phyloP scores from a whole-genome alignment of 202 grass and related monocot species.

The Panicum virgatum region DNA sequence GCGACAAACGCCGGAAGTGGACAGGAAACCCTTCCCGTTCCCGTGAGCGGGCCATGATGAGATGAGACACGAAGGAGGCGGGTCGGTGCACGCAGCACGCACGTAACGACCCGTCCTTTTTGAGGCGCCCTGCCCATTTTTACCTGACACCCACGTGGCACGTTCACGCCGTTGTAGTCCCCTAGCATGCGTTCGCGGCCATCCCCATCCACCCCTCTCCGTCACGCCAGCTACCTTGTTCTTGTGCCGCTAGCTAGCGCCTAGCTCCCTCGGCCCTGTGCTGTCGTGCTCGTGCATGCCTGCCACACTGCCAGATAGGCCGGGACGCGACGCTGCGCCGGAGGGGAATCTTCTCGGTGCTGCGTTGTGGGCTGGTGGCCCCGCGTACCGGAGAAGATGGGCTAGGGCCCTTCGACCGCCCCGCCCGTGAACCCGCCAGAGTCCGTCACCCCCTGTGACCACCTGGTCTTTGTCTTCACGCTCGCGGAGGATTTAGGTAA shows the following conservation, averaged over 20 bases:
- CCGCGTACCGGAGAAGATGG: background rate
- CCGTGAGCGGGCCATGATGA: background rate
- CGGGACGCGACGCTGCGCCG: too few species aligned
- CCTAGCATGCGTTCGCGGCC: background rate
- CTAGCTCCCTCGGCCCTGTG: background rate
- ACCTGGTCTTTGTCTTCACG: background rate
- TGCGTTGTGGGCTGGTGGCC: background rate
- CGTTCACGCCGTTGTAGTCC: background rate
- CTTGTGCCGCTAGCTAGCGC: too few species aligned
- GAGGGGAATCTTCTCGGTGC: background rate
- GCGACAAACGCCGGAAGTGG: background rate
- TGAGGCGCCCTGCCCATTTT: background rate
- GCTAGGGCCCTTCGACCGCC: background rate
- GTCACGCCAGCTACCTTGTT: background rate
- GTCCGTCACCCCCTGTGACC: background rate
- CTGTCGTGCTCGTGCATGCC: background rate
- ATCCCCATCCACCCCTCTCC: too few species aligned
- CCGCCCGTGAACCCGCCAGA: constrained; percentile 23
- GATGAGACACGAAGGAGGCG: background rate
- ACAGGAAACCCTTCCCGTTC: background rate
- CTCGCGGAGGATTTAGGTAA: too few species aligned
- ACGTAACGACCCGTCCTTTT: background rate
- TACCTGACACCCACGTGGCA: background rate
- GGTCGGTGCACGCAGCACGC: background rate
- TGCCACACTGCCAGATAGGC: background rate